Evolutionary conservation across 2,329 filamentous ascomycete genomes (phyloP), one percentile per base, ranked within the genome.

Genomic region (Colletotrichum camelliae): DNA sequence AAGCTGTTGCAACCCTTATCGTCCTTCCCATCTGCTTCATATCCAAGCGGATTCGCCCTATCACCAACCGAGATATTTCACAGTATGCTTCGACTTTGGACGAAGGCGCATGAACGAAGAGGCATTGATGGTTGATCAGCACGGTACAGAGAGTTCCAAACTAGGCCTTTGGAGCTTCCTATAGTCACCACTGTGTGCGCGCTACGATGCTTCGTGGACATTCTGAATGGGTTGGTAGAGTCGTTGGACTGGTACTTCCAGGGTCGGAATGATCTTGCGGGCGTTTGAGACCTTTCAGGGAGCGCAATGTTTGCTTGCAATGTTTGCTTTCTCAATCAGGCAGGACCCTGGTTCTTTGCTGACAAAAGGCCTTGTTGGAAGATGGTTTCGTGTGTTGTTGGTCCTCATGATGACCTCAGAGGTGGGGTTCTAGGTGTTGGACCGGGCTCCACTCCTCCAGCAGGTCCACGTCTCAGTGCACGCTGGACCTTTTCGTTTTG

Each of bases 171-270:
- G 24, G 24, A 24, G 24, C 24, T 24, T 24, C 3, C 24, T 24
- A 24, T 24, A n/a, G 8, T 16, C 16, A n/a, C 1, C 4, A 2
- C 39, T 9, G 39, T n/a, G 16, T 43, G 8, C 8, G 16, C 3
- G 39, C 16, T 10, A 7, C 39, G 18, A 43, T 43, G 18, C 8
- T 0, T n/a, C 0, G 9, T n/a, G 39, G 8, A n/a, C 16, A 43
- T 43, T 43, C 16, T 1, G 39, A 43, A 16, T 8, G 16, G 16
- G 0, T 43, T 9, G 39, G 18, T 43, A 1, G 39, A 43, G 39
- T 10, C 39, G 16, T 9, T 8, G 0, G 7, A 9, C 16, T 43
- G 16, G 8, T 43, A n/a, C 5, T 43, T 3, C 10, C 8, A 0
- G 16, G 1, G 2, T 43, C 9, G 39, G 39, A n/a, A 4, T 43